phyloP scores from a whole-genome alignment of 257 asterid species.

The Cynanchum wilfordii region DNA sequence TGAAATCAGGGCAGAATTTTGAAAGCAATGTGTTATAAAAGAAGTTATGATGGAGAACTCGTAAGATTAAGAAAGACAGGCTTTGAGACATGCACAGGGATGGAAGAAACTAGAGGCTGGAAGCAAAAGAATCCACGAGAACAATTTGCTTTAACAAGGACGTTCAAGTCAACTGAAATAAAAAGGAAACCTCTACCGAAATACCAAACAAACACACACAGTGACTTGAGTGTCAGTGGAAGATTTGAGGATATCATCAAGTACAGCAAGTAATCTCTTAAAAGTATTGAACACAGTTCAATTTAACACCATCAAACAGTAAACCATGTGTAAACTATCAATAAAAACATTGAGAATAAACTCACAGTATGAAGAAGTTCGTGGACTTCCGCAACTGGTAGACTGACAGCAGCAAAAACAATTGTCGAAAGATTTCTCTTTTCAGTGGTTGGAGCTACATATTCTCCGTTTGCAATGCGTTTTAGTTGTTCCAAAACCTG shows the following conservation, averaged over 20 bases:
- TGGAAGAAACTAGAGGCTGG: background rate
- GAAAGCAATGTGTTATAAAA: background rate
- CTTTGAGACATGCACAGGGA: background rate
- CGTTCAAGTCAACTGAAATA: too few relatives aligned
- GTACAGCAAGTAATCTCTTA: background rate
- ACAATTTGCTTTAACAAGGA: background rate
- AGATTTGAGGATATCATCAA: background rate
- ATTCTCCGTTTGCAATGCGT: conserved; percentile 74
- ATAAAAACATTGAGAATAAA: background rate
- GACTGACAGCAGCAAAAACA: conserved; percentile 71
- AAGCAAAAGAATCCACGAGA: background rate
- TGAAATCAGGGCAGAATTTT: background rate
- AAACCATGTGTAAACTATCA: background rate
- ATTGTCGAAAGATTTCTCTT: conserved; percentile 59
- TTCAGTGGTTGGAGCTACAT: conserved; percentile 55
- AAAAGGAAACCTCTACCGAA: background rate
- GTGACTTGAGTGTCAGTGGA: background rate
- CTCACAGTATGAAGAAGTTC: conserved; percentile 56
- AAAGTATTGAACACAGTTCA: background rate
- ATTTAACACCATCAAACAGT: background rate
- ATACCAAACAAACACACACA: background rate
- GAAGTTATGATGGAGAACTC: background rate
- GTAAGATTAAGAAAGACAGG: background rate
- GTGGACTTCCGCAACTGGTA: conserved; percentile 61
- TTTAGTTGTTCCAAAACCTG: conserved; percentile 63